phyloP scores from a whole-genome alignment of 2,329 filamentous ascomycete genomes.

The Penicillium vulpinum region DNA sequence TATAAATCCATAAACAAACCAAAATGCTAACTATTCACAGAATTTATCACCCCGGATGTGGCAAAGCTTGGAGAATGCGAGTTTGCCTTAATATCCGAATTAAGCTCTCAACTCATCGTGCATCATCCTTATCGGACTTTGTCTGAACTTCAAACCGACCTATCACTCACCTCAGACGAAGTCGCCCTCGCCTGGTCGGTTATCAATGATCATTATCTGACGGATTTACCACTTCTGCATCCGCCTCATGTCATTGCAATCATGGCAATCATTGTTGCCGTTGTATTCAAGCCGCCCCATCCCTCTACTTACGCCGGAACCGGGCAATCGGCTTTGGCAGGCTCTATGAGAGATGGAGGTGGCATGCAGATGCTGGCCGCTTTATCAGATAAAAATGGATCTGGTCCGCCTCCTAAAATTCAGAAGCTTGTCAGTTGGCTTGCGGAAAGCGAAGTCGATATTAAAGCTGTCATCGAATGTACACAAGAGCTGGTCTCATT shows the following conservation, averaged over 20 bases:
- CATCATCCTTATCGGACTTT: slow-evolving; percentile 89
- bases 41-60: slow-evolving; percentile 72
- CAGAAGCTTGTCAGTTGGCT: slow-evolving; percentile 76
- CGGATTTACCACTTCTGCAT: slow-evolving; percentile 82
- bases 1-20: not conserved
- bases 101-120: slow-evolving; percentile 84
- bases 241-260: slow-evolving; percentile 87
- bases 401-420: slow-evolving; percentile 44
- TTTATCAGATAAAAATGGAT: slow-evolving; percentile 33
- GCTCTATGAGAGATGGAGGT: slow-evolving; percentile 39
- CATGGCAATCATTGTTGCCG: slow-evolving; percentile 77
- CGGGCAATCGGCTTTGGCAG: slow-evolving; percentile 34
- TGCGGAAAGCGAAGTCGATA: slow-evolving; percentile 80
- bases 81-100: slow-evolving; percentile 86
- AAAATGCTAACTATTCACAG: slow-evolving; percentile 41
- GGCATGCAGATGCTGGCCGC: slow-evolving; percentile 36
- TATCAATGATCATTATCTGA: slow-evolving; percentile 90
- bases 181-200: slow-evolving; percentile 74
- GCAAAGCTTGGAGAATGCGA: slow-evolving; percentile 90
- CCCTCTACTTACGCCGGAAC: slow-evolving; percentile 31
- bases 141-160: slow-evolving; percentile 66
- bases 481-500: slow-evolving; percentile 89
- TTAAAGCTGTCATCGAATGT: slow-evolving; percentile 81
- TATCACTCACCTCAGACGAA: slow-evolving; percentile 76
- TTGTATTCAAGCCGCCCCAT: slow-evolving; percentile 73